phyloP scores from a whole-genome alignment of 176 grass and related monocot genomes.

The Lolium rigidum region DNA sequence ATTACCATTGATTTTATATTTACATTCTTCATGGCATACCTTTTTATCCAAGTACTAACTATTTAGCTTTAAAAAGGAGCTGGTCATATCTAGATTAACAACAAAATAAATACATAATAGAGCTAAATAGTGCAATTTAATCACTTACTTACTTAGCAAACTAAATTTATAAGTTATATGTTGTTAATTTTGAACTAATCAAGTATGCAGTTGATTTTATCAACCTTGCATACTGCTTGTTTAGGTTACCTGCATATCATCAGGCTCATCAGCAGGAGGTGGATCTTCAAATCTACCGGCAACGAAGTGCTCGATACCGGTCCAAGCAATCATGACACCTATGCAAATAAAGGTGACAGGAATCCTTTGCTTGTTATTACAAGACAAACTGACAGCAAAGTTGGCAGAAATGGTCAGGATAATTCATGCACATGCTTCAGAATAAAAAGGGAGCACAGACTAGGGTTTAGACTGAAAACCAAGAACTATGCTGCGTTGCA shows the following conservation, averaged over 20 bases:
- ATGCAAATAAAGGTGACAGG: slow-evolving; percentile 17
- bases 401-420: not conserved
- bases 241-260: slow-evolving; percentile 78
- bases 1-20: not conserved
- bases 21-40: not conserved
- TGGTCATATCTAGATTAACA: slow-evolving; percentile 12
- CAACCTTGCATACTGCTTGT: slow-evolving; percentile 20
- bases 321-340: slow-evolving; percentile 99
- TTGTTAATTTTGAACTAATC: not conserved
- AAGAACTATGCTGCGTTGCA: not conserved
- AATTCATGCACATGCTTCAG: slow-evolving; percentile 29
- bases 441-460: not conserved
- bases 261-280: slow-evolving; percentile 70
- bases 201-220: not conserved
- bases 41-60: not conserved
- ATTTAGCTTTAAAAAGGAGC: not conserved
- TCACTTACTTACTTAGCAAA: not conserved
- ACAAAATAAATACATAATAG: not conserved
- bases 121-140: not conserved
- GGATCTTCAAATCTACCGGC: slow-evolving; percentile 88
- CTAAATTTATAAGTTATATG: not conserved
- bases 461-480: slow-evolving; percentile 3
- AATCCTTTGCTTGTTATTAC: not conserved
- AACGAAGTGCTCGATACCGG: slow-evolving; percentile 91
- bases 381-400: not conserved